Percentiles rank a stretch among this genome's conserved stretches.
phyloP scores from a whole-genome alignment of 2,329 filamentous ascomycete species.

The Macrophomina pseudophaseolina region DNA sequence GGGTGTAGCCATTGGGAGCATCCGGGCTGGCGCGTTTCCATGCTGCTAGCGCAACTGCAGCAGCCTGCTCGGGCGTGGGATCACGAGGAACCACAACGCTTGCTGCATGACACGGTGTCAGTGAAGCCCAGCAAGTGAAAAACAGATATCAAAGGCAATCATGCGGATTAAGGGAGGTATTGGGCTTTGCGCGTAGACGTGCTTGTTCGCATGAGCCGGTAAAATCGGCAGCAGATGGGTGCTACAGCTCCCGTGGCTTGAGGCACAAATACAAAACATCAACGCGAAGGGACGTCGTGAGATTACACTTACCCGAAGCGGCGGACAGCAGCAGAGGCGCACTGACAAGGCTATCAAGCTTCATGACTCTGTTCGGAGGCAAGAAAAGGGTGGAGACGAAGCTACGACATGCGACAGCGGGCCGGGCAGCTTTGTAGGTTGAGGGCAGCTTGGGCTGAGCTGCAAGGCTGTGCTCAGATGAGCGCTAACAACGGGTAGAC shows the following conservation, averaged over 20 bases:
- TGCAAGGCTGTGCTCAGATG: conserved; percentile 16
- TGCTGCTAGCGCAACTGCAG: conserved; percentile 21
- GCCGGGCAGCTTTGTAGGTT: conserved; percentile 19
- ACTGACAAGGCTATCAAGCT: conserved; percentile 13
- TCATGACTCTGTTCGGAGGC: conserved; percentile 13
- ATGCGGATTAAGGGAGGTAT: too few relatives aligned
- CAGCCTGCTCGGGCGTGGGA: conserved; percentile 21
- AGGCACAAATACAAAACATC: neutral
- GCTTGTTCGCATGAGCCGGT: too few relatives aligned
- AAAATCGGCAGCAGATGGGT: neutral
- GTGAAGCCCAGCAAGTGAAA: neutral
- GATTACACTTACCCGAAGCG: conserved; percentile 21
- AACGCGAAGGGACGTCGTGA: neutral
- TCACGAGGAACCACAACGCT: conserved; percentile 21
- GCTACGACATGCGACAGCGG: conserved; percentile 5
- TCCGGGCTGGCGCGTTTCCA: conserved; percentile 56
- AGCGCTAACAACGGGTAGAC: conserved; percentile 13
- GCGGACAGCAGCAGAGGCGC: conserved; percentile 20
- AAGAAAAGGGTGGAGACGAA: neutral
- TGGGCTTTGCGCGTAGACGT: too few relatives aligned
- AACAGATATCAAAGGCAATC: neutral
- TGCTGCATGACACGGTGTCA: neutral
- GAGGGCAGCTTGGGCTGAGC: neutral
- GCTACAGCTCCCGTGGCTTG: neutral
- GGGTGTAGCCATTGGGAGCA: conserved; percentile 73